phyloP scores from a whole-genome alignment of 495 filamentous ascomycete genomes.

The Articulospora tetracladia region DNA sequence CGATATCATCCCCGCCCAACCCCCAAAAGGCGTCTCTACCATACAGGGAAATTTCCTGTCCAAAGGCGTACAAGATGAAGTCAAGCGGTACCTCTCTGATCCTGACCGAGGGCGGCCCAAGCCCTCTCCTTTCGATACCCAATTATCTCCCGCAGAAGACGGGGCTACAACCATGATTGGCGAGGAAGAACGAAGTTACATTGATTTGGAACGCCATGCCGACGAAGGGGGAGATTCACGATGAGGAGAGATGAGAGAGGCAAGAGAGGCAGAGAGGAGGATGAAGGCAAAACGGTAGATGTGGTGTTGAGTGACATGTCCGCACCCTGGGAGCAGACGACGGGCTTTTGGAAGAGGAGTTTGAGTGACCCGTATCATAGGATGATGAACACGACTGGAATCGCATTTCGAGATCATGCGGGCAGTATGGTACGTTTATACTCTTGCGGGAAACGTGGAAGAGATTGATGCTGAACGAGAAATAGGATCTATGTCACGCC shows the following conservation, averaged over 20 bases:
- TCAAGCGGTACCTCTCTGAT: conserved; percentile 70
- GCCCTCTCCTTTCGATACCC: conserved; percentile 3
- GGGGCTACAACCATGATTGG: neutral
- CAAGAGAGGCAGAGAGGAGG: conserved; percentile 27
- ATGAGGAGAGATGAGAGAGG: conserved; percentile 11
- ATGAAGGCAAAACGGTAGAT: conserved; percentile 64
- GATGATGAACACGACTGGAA: conserved; percentile 99
- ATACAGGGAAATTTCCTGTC: conserved; percentile 92
- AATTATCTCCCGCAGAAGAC: neutral
- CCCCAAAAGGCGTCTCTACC: conserved; percentile 82
- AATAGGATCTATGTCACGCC: conserved; percentile 81
- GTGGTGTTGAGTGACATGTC: conserved; percentile 99
- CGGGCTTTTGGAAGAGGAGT: conserved; percentile 75
- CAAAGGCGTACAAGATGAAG: conserved; percentile 62
- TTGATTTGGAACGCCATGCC: conserved; percentile 45
- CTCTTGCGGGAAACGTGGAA: neutral
- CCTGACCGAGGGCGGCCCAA: conserved; percentile 53
- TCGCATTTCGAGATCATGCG: conserved; percentile 79
- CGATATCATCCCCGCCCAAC: conserved; percentile 87
- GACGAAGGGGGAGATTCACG: conserved; percentile 20
- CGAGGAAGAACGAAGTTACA: conserved; percentile 42
- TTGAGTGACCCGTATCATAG: conserved; percentile 88
- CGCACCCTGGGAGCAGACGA: conserved; percentile 82
- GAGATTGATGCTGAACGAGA: neutral
- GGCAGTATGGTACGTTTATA: conserved; percentile 80